Conservation (phyloP, 192 early-diverging fungal genomes). For the Allomyces macrogynus region DNA sequence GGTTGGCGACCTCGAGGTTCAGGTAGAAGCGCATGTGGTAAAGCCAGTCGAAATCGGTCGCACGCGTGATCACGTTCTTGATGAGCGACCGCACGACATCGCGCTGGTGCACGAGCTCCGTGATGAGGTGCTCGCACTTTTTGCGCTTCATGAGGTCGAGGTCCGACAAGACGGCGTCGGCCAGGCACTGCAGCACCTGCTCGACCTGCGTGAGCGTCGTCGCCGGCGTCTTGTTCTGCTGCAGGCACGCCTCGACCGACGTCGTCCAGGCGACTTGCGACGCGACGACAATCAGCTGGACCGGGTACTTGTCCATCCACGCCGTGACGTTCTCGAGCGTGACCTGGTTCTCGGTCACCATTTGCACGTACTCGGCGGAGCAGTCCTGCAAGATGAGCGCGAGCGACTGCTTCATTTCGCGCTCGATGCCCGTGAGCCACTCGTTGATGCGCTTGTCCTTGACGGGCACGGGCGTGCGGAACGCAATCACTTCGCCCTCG, state of each 20-base stretch:
- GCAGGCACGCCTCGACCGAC: conserved; percentile 46
- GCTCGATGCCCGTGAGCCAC: conserved; percentile 84
- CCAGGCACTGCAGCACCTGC: conserved; percentile 60
- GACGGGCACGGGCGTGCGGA: conserved; percentile 58
- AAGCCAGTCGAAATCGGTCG: conserved; percentile 83
- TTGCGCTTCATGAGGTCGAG: conserved; percentile 58
- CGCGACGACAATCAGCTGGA: conserved; percentile 80
- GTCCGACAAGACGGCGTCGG: conserved; percentile 81
- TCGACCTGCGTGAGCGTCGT: conserved; percentile 37
- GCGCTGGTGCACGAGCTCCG: conserved; percentile 96
- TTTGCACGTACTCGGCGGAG: conserved; percentile 22
- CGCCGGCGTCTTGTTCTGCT: conserved; percentile 24
- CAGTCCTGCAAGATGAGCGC: conserved; percentile 54
- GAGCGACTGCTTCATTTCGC: conserved; percentile 78
- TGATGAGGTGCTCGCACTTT: conserved; percentile 96
- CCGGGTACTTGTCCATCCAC: conserved; percentile 80
- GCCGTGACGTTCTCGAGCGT: conserved; percentile 18
- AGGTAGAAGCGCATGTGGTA: conserved; percentile 92
- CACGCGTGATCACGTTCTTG: conserved; percentile 19
- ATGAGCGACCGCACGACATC: conserved; percentile 64
- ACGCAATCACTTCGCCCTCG: conserved; percentile 75
- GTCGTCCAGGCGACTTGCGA: conserved; percentile 81
- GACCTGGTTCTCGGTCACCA: conserved; percentile 35
- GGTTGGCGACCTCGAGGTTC: conserved; percentile 36
- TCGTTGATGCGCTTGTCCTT: conserved; percentile 85